Conservation (phyloP, 2,329 filamentous ascomycete genomes). For the Tolypocladium capitatum region DNA sequence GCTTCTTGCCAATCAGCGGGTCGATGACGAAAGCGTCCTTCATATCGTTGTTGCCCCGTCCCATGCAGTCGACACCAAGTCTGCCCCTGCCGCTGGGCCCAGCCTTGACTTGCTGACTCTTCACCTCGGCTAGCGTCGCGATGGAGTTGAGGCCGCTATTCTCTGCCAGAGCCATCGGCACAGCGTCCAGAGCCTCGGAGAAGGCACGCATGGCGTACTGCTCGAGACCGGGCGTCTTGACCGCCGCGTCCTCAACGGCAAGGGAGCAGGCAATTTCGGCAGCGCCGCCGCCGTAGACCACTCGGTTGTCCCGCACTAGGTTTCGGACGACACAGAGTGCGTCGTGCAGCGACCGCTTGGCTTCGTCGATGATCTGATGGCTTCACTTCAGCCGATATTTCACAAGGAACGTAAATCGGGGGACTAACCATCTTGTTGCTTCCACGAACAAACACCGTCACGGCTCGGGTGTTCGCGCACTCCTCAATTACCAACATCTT, state of each 20-base stretch:
- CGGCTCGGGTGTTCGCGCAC: constrained; percentile 92
- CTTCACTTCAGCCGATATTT: neutral
- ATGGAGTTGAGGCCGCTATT: constrained; percentile 95
- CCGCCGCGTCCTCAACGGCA: constrained; percentile 87
- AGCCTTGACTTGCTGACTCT: constrained; percentile 89
- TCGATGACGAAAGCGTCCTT: constrained; percentile 96
- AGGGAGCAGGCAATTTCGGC: constrained; percentile 95
- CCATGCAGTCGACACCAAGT: constrained; percentile 96
- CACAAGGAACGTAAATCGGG: neutral
- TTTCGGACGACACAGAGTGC: constrained; percentile 96
- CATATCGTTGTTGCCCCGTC: constrained; percentile 91
- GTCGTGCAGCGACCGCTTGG: constrained; percentile 93
- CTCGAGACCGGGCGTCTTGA: constrained; percentile 91
- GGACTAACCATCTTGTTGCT: constrained; percentile 93
- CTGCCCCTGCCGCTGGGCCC: constrained; percentile 35
- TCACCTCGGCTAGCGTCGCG: constrained; percentile 85
- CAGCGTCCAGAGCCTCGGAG: constrained; percentile 79
- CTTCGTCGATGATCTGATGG: constrained; percentile 87
- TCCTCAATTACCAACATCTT: constrained; percentile 99
- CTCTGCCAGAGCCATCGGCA: constrained; percentile 93
- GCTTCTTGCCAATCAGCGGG: constrained; percentile 93
- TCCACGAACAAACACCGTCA: constrained; percentile 90
- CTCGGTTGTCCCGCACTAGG: constrained; percentile 86
- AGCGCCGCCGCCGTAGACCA: constrained; percentile 93
- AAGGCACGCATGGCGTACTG: constrained; percentile 99